Evolutionary conservation across 306 rosid genomes (phyloP).

Genomic region (Glycine tomentella): DNA sequence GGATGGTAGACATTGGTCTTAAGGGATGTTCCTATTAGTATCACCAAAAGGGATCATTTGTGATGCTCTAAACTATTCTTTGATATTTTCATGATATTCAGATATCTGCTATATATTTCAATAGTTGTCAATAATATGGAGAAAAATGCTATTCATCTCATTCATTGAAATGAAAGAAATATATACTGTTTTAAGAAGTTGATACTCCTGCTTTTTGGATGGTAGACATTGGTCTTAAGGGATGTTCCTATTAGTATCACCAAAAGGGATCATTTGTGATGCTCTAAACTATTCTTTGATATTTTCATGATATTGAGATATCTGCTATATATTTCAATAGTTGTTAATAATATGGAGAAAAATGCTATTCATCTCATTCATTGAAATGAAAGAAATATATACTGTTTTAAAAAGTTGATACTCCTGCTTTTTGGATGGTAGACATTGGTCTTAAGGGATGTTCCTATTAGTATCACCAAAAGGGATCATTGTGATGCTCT

Average conservation of each 20-base stretch:
- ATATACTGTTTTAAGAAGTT: background rate
- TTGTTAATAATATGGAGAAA: background rate
- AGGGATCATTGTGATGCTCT: background rate
- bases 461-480: no score
- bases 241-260: no score
- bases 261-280: background rate
- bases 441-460: background rate
- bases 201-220: background rate
- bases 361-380: constrained; percentile 3
- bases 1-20: constrained; percentile 14
- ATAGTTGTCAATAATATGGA: background rate
- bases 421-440: background rate
- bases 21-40: no score
- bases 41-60: background rate
- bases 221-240: background rate
- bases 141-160: constrained; percentile 1
- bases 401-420: background rate
- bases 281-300: background rate
- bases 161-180: background rate
- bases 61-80: background rate
- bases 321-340: background rate
- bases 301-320: background rate
- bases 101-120: background rate
- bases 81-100: background rate
- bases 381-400: background rate